Percentiles rank a stretch among this genome's conserved stretches.
These are phyloP conservation scores for Diddensiella santjacobensis DNA, from an alignment of 805 yeast species.

Conservation along the genomic window DNA sequence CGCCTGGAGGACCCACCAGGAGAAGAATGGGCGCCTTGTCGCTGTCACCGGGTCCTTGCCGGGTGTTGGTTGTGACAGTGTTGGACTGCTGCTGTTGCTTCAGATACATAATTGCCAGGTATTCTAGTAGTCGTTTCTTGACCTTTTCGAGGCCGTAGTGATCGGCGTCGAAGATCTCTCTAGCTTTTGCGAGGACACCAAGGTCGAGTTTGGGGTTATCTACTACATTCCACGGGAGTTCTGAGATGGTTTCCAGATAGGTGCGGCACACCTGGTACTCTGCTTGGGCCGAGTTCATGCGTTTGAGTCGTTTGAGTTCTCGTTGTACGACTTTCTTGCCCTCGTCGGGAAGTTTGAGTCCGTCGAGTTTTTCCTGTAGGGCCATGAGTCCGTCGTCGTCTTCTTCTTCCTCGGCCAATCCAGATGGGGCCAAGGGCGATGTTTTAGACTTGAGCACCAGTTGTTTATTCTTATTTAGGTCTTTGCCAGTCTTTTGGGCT, in stretches of 20 bases:
- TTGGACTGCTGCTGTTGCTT: constrained; percentile 27
- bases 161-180: constrained; percentile 60
- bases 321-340: constrained; percentile 36
- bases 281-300: constrained; percentile 40
- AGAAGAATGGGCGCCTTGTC: constrained; percentile 32
- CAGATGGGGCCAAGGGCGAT: constrained; percentile 3
- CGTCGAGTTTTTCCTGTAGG: constrained; percentile 28
- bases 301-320: constrained; percentile 36
- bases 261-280: constrained; percentile 41
- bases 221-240: constrained; percentile 36
- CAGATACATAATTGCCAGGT: constrained; percentile 71
- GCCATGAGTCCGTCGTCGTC: constrained; percentile 36
- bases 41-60: neutral
- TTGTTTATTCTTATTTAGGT: constrained; percentile 3
- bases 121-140: constrained; percentile 72
- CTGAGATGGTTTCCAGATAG: constrained; percentile 39
- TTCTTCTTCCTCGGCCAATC: constrained; percentile 22
- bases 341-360: constrained; percentile 29
- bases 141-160: constrained; percentile 74
- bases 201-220: constrained; percentile 27
- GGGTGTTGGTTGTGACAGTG: neutral
- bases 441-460: constrained; percentile 9
- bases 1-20: constrained; percentile 44
- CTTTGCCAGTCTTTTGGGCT: constrained; percentile 9
- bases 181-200: constrained; percentile 48